phyloP scores from a whole-genome alignment of 306 rosid species.

The Notholithocarpus densiflorus region DNA sequence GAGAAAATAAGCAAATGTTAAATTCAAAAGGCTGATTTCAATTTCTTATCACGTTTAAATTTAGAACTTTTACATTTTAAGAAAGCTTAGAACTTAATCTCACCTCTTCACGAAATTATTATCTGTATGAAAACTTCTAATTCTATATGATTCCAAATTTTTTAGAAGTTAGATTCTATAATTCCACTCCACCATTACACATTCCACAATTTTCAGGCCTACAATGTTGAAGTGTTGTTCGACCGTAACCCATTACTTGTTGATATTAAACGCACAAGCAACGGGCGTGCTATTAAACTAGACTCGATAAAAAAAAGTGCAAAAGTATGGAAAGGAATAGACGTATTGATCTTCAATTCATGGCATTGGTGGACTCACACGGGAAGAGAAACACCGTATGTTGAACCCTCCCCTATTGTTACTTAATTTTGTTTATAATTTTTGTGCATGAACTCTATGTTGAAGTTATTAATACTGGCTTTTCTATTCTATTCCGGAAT shows the following conservation, averaged over 20 bases:
- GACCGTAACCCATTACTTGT: conserved; percentile 39
- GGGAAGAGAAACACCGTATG: conserved; percentile 46
- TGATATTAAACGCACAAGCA: conserved; percentile 21
- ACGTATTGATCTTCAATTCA: conserved; percentile 41
- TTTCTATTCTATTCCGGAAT: neutral
- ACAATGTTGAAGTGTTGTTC: conserved; percentile 27
- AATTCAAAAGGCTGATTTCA: too few species aligned
- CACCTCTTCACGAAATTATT: too few species aligned
- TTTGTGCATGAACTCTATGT: neutral
- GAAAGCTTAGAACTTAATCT: too few species aligned
- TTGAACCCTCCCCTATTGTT: neutral
- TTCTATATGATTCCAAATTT: too few species aligned
- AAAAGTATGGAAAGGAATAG: conserved; percentile 26
- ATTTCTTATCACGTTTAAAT: too few species aligned
- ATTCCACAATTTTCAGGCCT: conserved; percentile 16
- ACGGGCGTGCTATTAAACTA: conserved; percentile 32
- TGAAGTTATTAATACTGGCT: too few species aligned
- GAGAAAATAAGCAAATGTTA: too few species aligned
- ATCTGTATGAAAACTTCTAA: too few species aligned
- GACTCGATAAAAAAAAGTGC: conserved; percentile 32
- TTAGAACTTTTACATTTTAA: too few species aligned
- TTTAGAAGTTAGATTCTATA: too few species aligned
- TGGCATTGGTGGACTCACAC: conserved; percentile 63
- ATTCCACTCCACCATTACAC: too few species aligned
- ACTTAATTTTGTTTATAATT: neutral